Evolutionary conservation across 2,329 filamentous ascomycete genomes (phyloP).

Genomic region (Arachnopeziza araneosa): DNA sequence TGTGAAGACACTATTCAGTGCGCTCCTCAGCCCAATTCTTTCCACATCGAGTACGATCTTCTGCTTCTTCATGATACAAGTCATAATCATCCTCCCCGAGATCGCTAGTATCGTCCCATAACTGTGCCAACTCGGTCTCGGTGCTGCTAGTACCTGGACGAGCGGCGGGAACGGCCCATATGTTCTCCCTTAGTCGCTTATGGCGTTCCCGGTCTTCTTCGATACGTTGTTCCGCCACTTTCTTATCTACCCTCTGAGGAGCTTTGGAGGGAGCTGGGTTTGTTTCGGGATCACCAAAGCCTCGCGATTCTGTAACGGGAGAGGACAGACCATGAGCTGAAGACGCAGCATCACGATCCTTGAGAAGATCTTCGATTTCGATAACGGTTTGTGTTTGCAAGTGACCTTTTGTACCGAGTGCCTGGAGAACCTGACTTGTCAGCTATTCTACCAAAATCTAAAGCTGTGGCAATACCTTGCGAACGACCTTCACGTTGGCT

Average conservation of each 20-base stretch:
- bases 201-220: conserved; percentile 95
- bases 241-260: conserved; percentile 61
- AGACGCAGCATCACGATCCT: conserved; percentile 49
- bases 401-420: conserved; percentile 64
- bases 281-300: conserved; percentile 12
- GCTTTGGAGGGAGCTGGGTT: conserved; percentile 4
- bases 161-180: conserved; percentile 76
- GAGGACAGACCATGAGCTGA: conserved; percentile 19
- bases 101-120: conserved; percentile 86
- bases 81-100: conserved; percentile 82
- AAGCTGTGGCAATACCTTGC: conserved; percentile 41
- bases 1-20: neutral
- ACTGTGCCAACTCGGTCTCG: conserved; percentile 61
- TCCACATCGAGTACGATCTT: conserved; percentile 21
- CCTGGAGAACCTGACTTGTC: conserved; percentile 49
- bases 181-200: conserved; percentile 83
- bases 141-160: conserved; percentile 31
- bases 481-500: conserved; percentile 88
- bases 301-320: neutral
- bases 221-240: conserved; percentile 90
- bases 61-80: conserved; percentile 66
- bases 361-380: conserved; percentile 79
- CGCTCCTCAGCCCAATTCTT: conserved; percentile 26
- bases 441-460: neutral
- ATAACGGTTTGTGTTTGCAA: conserved; percentile 67